These are phyloP conservation scores for Boletus sp. DNA, from an alignment of 768 basidiomycete species.

Conservation along the genomic window DNA sequence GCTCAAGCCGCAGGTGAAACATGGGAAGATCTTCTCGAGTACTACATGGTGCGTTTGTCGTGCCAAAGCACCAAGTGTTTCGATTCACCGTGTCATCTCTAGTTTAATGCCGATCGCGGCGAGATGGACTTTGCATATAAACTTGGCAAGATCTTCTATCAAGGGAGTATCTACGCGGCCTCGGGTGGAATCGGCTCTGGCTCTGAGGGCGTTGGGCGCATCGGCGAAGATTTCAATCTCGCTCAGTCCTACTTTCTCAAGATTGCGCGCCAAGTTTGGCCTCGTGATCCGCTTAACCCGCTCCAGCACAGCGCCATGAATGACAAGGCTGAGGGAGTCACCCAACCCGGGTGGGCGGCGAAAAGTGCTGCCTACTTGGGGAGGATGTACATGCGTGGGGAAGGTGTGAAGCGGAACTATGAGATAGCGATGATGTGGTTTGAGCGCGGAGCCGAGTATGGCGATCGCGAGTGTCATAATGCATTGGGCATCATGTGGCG, in stretches of 20 bases:
- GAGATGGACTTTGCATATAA: conserved; percentile 87
- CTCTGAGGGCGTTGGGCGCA: conserved; percentile 88
- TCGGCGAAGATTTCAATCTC: conserved; percentile 71
- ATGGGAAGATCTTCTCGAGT: conserved; percentile 90
- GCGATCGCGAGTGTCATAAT: conserved; percentile 87
- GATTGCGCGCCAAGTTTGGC: conserved; percentile 86
- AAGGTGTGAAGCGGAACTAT: conserved; percentile 79
- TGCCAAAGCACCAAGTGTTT: neutral
- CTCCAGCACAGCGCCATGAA: conserved; percentile 40
- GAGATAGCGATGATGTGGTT: conserved; percentile 89
- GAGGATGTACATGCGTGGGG: conserved; percentile 91
- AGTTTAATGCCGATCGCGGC: conserved; percentile 95
- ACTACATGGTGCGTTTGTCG: conserved; percentile 63
- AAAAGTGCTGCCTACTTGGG: conserved; percentile 87
- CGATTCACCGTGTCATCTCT: conserved; percentile 5
- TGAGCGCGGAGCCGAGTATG: conserved; percentile 74
- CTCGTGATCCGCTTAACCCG: conserved; percentile 64
- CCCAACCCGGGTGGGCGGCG: conserved; percentile 61
- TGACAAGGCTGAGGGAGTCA: conserved; percentile 49
- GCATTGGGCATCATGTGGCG: conserved; percentile 89
- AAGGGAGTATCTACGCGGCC: conserved; percentile 84
- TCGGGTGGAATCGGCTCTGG: conserved; percentile 81
- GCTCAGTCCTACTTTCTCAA: conserved; percentile 82
- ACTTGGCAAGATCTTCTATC: conserved; percentile 94
- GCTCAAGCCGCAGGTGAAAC: conserved; percentile 88